Conservation (phyloP, 1,284 basidiomycete genomes). For the Ceratobasidium sp. region DNA sequence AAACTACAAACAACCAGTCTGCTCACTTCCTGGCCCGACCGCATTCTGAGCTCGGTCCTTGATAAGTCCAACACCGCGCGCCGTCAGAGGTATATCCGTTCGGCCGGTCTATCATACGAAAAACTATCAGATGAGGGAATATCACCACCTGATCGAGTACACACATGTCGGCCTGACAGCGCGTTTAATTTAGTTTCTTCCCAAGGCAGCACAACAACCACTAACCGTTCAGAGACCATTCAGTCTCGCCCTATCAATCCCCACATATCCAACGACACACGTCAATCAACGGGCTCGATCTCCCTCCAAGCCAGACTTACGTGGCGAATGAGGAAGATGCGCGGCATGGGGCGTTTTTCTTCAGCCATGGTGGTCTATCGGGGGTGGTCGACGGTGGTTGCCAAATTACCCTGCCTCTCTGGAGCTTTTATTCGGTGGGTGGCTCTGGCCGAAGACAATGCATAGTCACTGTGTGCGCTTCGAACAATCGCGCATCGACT, state of each 20-base stretch:
- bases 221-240: constrained; percentile 88
- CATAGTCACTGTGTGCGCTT: constrained; percentile 16
- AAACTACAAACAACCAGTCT: constrained; percentile 1
- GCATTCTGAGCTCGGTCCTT: constrained; percentile 70
- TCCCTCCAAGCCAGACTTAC: constrained; percentile 55
- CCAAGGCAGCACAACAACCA: constrained; percentile 53
- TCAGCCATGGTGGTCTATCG: constrained; percentile 13
- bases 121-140: constrained; percentile 22
- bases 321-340: constrained; percentile 81
- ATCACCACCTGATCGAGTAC: constrained; percentile 48
- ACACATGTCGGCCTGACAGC: constrained; percentile 73
- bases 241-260: constrained; percentile 77
- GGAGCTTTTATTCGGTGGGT: constrained; percentile 21
- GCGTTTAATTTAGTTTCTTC: constrained; percentile 7
- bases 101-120: constrained; percentile 76
- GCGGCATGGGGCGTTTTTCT: constrained; percentile 65
- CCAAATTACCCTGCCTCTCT: not conserved
- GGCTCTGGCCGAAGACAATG: not conserved
- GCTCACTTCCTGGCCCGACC: constrained; percentile 81
- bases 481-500: constrained; percentile 29
- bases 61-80: constrained; percentile 81
- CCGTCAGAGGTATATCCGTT: constrained; percentile 87
- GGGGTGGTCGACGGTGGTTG: constrained; percentile 6
- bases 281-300: constrained; percentile 5
- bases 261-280: constrained; percentile 35